Evolutionary conservation across 371 early-diverging fungal species (phyloP).

Genomic region (Nosema muscidifuracis): DNA sequence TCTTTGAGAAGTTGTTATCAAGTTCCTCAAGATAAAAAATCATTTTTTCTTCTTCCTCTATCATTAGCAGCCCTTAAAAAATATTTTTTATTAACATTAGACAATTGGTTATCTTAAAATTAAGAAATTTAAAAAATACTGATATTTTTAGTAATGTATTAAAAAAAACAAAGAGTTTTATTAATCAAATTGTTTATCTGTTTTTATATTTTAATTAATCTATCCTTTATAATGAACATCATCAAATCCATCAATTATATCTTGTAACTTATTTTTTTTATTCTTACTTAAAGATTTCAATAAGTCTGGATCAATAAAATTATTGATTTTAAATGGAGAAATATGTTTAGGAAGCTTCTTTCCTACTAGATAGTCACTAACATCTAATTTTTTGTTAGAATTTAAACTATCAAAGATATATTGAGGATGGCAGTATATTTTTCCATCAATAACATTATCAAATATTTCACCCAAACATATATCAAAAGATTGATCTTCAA

Average conservation of each 20-base stretch:
- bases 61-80: constrained; percentile 10
- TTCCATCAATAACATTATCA: constrained; percentile 8
- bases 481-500: constrained; percentile 9
- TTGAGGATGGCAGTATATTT: constrained; percentile 54
- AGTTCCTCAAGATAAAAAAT: constrained; percentile 50
- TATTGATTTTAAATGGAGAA: constrained; percentile 48
- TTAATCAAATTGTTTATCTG: too few species aligned
- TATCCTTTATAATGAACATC: constrained; percentile 26
- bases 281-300: constrained; percentile 48
- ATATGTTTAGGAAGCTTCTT: constrained; percentile 43
- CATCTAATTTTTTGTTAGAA: neutral
- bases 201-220: neutral
- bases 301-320: constrained; percentile 15
- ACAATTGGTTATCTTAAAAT: too few species aligned
- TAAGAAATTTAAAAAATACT: too few species aligned
- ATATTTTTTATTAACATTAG: neutral
- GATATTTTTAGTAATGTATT: too few species aligned
- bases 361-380: constrained; percentile 38
- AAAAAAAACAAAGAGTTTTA: too few species aligned
- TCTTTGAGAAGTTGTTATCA: constrained; percentile 48
- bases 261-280: constrained; percentile 38
- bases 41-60: constrained; percentile 53
- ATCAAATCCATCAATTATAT: constrained; percentile 42
- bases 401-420: constrained; percentile 56
- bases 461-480: constrained; percentile 36